Conservation (phyloP, 2,329 filamentous ascomycete species). For the Tolypocladium paradoxum region DNA sequence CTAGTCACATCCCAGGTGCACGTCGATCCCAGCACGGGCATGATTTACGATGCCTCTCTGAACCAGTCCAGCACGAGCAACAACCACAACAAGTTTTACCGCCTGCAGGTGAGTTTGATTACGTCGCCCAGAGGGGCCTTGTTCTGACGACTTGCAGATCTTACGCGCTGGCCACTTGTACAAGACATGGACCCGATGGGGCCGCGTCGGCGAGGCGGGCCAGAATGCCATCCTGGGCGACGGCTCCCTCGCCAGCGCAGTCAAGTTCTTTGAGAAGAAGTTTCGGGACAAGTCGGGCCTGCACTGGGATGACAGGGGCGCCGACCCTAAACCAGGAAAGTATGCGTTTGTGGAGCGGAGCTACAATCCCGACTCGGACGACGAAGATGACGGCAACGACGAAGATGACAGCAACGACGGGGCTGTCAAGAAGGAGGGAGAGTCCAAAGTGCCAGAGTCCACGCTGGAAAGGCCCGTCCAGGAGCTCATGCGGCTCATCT, state of each 20-base stretch:
- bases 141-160: slow-evolving; percentile 22
- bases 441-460: slow-evolving; percentile 33
- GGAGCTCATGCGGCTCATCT: slow-evolving; percentile 68
- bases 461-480: slow-evolving; percentile 51
- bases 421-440: slow-evolving; percentile 22
- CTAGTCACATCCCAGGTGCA: slow-evolving; percentile 42
- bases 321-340: slow-evolving; percentile 51
- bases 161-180: slow-evolving; percentile 30
- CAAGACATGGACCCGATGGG: slow-evolving; percentile 68
- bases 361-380: slow-evolving; percentile 49
- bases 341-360: slow-evolving; percentile 74
- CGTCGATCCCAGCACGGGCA: slow-evolving; percentile 46
- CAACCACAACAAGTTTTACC: slow-evolving; percentile 81
- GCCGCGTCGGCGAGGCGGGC: slow-evolving; percentile 57
- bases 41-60: slow-evolving; percentile 69
- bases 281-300: slow-evolving; percentile 53
- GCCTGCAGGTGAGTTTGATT: slow-evolving; percentile 45
- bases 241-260: slow-evolving; percentile 30
- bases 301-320: slow-evolving; percentile 39
- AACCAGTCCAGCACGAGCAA: slow-evolving; percentile 63
- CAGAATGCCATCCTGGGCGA: slow-evolving; percentile 33
- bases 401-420: slow-evolving; percentile 17
- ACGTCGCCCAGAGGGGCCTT: not conserved
- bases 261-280: slow-evolving; percentile 45
- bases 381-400: slow-evolving; percentile 20